Evolutionary conservation across 1,139 yeast species (phyloP).

Genomic region (Pichia sp.): DNA sequence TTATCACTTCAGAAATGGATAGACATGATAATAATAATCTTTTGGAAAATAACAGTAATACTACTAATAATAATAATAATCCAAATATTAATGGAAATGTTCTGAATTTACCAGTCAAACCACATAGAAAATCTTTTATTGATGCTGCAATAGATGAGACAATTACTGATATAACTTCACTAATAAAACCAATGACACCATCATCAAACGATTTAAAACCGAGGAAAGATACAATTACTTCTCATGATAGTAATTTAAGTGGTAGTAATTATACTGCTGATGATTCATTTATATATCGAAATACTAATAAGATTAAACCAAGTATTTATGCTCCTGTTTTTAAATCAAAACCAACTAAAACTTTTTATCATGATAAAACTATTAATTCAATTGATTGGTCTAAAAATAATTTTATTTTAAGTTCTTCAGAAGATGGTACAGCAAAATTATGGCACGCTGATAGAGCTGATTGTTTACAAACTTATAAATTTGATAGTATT

Average conservation of each 20-base stretch:
- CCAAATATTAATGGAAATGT: not conserved
- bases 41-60: not conserved
- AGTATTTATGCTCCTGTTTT: conserved; percentile 68
- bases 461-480: conserved; percentile 53
- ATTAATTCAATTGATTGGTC: conserved; percentile 82
- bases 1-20: conserved; percentile 62
- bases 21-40: not conserved
- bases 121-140: conserved; percentile 7
- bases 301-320: conserved; percentile 6
- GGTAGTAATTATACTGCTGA: not conserved
- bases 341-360: conserved; percentile 57
- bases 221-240: conserved; percentile 8
- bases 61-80: not conserved
- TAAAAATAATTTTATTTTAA: conserved; percentile 69
- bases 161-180: conserved; percentile 13
- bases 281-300: not conserved
- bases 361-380: conserved; percentile 59
- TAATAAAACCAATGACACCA: conserved; percentile 10
- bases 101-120: not conserved
- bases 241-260: conserved; percentile 2
- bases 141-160: conserved; percentile 10
- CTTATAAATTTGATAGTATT: conserved; percentile 70
- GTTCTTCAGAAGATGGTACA: conserved; percentile 84
- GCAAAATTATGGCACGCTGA: conserved; percentile 84
- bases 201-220: conserved; percentile 1